Percentiles rank a stretch among this genome's conserved stretches.
Evolutionary conservation across 305 asterid species (phyloP).

Genomic region (Petunia hybrid): DNA sequence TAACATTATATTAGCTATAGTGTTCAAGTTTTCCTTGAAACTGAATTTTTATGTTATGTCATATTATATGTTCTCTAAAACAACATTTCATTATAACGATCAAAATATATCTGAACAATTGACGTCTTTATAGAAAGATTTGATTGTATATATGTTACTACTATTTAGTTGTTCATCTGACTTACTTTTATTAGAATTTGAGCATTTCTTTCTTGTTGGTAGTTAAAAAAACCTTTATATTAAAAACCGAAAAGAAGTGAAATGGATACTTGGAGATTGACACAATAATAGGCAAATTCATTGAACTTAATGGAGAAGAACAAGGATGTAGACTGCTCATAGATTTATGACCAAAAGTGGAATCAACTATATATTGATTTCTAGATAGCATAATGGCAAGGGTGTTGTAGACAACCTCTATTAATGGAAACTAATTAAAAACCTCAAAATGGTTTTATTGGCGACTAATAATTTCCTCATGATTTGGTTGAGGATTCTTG

Average conservation of each 20-base stretch:
- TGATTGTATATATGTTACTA: no score
- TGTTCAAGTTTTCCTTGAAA: neutral
- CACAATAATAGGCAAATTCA: neutral
- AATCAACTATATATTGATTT: neutral
- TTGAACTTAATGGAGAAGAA: neutral
- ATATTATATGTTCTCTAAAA: no score
- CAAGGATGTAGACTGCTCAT: neutral
- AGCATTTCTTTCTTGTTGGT: no score
- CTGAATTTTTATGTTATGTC: no score
- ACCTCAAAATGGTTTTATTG: neutral
- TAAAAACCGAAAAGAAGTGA: neutral
- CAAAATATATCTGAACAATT: no score
- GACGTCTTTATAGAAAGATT: no score
- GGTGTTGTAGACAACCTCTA: neutral
- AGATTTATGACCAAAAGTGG: neutral
- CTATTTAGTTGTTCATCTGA: no score
- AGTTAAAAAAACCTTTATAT: neutral
- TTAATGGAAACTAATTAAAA: no score
- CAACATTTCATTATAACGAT: no score
- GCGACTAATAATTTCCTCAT: neutral
- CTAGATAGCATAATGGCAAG: neutral
- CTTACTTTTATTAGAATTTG: no score
- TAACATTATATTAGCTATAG: no score
- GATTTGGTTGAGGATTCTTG: neutral
- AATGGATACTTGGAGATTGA: neutral